Base-by-base conservation (phyloP, 768 basidiomycete genomes). In the Lactarius hengduanensis region DNA sequence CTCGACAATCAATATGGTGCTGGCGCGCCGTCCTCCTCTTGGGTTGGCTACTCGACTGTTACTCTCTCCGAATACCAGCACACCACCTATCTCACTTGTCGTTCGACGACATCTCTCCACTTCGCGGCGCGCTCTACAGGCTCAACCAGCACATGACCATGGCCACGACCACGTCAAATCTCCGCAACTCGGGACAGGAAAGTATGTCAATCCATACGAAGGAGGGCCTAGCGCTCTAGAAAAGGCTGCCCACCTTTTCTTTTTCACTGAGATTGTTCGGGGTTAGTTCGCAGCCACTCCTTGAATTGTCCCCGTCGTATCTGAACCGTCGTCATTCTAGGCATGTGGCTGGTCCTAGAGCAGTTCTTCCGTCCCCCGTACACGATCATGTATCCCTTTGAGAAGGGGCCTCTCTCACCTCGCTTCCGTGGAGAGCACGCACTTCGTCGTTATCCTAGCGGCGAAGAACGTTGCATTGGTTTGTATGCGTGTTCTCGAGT, bases 401-500 rank as follows among this genome's bases (percentile, higher is more conserved):
- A 99, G 80, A 98, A 98, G 77, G 97, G 97, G 40, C 97, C 97
- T 28, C 79, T 98, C 57, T 97, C 95, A 34, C 95, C 97, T 58
- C 92, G 97, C 67, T 99, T 99, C 83, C 89, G 97, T 74, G 97
- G 97, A 57, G 97, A 99, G 78, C 97, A 99, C 78, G 97, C 97
- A 36, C 80, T 99, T 68, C 88, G 97, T 66, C 82, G 97, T 72
- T 99, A 99, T 78, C 94, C 97, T 16, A 96, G 90, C 69, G 97
- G 97, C 28, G 97, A 99, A 80, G 97, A 99, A 77, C 87, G 97
- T 55, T 99, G 97, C 79, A 99, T 99, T 69, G 96, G 96, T 95
- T 72, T 71, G 92, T 81, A 43, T 50, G 18, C 56, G 18, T 20
- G n/a, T 22, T 22, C 3, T 53, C 55, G 30, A 36, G 41, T 16